Evolutionary conservation across 2,329 filamentous ascomycete genomes (phyloP), one percentile per base, ranked within the genome.

Genomic region (Paracoccidioides lutzii): DNA sequence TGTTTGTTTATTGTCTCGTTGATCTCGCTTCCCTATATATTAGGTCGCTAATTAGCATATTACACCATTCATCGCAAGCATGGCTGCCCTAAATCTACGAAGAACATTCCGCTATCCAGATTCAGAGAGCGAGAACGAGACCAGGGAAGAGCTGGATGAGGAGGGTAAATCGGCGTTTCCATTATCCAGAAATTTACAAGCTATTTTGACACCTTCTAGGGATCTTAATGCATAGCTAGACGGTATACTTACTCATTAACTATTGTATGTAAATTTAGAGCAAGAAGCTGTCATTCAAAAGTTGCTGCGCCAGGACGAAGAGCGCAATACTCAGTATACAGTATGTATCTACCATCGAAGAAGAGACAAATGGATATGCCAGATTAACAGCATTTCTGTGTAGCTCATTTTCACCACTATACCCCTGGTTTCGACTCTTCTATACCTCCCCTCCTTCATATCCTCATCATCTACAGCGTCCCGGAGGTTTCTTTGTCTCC

Each of bases 51-150:
- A n/a, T n/a, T n/a, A 38, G 37, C 3, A 38, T 38, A 38, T 38
- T 3, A 38, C 7, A 12, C 37, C 12, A 22, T 33, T 30, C 12
- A 15, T 53, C 3, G 37, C 15, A 9, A 55, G 22, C 35, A 60
- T 59, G 59, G 40, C 57, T n/a, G 51, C 78, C 43, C 75, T 86
- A 53, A 83, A 87, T 59, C 75, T 93, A 46, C 84, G 90, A 64
- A 85, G 80, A 64, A 85, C 87, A 7, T 93, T 94, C 71, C 81
- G 79, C 58, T 93, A 91, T 71, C 85, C 85, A 4, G 71, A 75
- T 56, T 82, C 85, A 63, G 76, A 78, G 50, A 75, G 77, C 59
- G 73, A 74, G 46, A 75, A 79, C 40, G 76, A 78, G 67, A 70
- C 76, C 35, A 78, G 80, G 10, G 78, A 83, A 61, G 80, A 82